Evolutionary conservation across 208 protist species (phyloP).

Genomic region (Trichomonas vaginalis): DNA sequence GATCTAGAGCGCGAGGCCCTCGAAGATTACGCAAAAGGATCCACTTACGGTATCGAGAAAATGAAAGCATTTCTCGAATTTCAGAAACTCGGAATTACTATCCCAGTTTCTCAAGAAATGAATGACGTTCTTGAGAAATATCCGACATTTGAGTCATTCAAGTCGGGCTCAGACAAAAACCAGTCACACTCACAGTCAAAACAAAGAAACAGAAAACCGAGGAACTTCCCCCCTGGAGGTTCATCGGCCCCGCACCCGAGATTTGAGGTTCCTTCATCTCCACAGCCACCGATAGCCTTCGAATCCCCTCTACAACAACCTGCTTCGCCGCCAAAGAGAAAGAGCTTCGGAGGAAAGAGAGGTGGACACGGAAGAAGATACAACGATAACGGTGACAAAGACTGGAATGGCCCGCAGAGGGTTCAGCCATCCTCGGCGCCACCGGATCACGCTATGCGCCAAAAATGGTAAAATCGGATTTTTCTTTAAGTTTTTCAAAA

Average conservation of each 20-base stretch:
- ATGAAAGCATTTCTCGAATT: not conserved
- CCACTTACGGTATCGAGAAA: not conserved
- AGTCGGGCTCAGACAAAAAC: not conserved
- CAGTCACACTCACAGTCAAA: not conserved
- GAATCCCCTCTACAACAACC: not conserved
- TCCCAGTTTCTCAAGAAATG: not conserved
- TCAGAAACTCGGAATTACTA: not conserved
- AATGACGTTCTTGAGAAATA: not conserved
- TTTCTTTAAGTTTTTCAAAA: too few species aligned
- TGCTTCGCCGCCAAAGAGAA: not conserved
- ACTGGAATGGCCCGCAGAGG: not conserved
- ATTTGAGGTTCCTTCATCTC: not conserved
- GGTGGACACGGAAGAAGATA: not conserved
- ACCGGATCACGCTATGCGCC: not conserved
- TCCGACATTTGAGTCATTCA: constrained; percentile 12
- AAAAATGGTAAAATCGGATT: not conserved
- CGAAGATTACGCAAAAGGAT: not conserved
- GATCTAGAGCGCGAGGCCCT: not conserved
- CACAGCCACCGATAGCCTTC: too few species aligned
- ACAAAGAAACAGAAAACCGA: not conserved
- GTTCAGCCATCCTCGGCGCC: not conserved
- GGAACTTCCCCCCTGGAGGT: not conserved
- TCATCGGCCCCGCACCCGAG: not conserved
- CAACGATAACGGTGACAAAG: not conserved
- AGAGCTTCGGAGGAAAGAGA: not conserved